Evolutionary conservation across 2,329 filamentous ascomycete species (phyloP).

Genomic region (Periconia macrospinosa): DNA sequence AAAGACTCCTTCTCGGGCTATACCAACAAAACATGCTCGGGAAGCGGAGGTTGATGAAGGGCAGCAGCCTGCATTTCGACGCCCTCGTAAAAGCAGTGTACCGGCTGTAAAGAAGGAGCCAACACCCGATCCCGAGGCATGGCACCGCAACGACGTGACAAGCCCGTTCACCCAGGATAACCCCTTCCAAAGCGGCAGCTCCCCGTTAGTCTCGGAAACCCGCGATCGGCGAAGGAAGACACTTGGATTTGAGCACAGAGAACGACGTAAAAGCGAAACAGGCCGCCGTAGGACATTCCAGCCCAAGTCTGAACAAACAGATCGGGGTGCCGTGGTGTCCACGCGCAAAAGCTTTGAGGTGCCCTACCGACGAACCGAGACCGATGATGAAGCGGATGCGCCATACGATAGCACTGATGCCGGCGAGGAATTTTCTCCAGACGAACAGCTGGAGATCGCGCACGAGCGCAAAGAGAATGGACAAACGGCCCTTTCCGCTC

Average conservation of each 20-base stretch:
- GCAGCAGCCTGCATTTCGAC: conserved; percentile 36
- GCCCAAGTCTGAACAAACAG: conserved; percentile 47
- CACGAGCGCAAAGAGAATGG: conserved; percentile 65
- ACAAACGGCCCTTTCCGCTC: conserved; percentile 53
- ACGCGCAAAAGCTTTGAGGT: conserved; percentile 63
- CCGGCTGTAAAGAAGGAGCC: conserved; percentile 44
- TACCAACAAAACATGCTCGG: conserved; percentile 49
- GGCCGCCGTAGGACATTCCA: conserved; percentile 48
- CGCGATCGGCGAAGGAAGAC: conserved; percentile 57
- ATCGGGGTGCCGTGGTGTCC: conserved; percentile 57
- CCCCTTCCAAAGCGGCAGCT: conserved; percentile 86
- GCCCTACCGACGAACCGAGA: conserved; percentile 50
- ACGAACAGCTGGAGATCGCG: conserved; percentile 78
- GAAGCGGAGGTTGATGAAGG: conserved; percentile 39
- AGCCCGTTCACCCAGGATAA: conserved; percentile 86
- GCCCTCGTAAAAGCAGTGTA: conserved; percentile 31
- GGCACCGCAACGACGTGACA: conserved; percentile 48
- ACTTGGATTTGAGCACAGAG: conserved; percentile 43
- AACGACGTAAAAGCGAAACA: conserved; percentile 48
- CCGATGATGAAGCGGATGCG: conserved; percentile 39
- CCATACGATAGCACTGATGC: conserved; percentile 58
- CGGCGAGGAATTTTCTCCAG: conserved; percentile 91
- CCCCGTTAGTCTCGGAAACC: conserved; percentile 54
- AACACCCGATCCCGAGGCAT: conserved; percentile 54
- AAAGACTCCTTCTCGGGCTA: conserved; percentile 40